Base-by-base conservation (phyloP, 1,284 basidiomycete genomes). In the Pholiota adiposa region DNA sequence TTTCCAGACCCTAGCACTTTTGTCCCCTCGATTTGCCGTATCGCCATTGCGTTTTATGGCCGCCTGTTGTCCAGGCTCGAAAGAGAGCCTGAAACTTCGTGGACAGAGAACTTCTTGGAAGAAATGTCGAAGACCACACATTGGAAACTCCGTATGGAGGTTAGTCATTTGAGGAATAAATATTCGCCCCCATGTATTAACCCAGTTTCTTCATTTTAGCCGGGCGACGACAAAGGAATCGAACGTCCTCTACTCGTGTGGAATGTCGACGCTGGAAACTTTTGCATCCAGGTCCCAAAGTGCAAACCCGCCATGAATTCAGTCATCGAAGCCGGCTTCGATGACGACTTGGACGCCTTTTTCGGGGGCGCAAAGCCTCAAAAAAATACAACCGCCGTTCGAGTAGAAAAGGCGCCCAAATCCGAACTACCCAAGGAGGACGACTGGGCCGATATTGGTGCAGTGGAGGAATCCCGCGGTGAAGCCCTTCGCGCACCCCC, bases 1-100 rank as follows among this genome's bases (percentile, higher is more conserved):
- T 74, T 72, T 54, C 59, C 73, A 2, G 73, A 74, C 40, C 75
- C 73, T 36, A 57, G 63, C 14, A 64, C 62, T 18, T 77, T 77
- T 54, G 67, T 77, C 8, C 72, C 75, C 5, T 66, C 70, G 14
- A 67, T 78, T 18, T 64, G 67, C 33, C 69, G 68, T 8, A 67
- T 73, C 33, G 68, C 65, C 11, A 66, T 69, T n/a, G 65, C 72
- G 0, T 77, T 76, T 70, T 77, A 75, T 56, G 70, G 73, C 33
- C 65, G 70, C 21, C 59, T 77, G n/a, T 59, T 67, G 6, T 68
- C 65, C 40, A 69, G 73, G 38, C 62, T 78, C 6, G 73, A 75
- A 11, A 69, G 71, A 23, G 72, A 74, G 6, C 61, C 53, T 4
- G 68, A 72, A 43, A 63, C 61, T 4, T 68, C 72, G 4, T 78